phyloP scores from a whole-genome alignment of 495 filamentous ascomycete genomes.

The Glarea lozoyensis region DNA sequence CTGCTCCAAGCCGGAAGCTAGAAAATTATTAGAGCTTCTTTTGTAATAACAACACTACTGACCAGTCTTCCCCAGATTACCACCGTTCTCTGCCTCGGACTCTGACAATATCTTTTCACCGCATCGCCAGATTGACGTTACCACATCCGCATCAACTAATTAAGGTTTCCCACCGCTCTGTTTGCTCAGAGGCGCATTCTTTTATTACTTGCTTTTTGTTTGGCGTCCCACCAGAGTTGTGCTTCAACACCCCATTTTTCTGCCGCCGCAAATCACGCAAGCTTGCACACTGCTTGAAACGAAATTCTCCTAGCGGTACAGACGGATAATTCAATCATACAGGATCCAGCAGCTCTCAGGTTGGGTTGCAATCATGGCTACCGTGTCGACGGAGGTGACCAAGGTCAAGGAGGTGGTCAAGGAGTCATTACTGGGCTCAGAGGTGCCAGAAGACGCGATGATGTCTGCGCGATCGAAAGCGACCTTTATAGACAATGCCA shows the following conservation, averaged over 20 bases:
- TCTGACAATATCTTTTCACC: no score
- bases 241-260: neutral
- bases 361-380: neutral
- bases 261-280: neutral
- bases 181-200: no score
- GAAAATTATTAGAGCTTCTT: slow-evolving; percentile 1
- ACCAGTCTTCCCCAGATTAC: neutral
- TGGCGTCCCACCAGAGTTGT: neutral
- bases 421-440: slow-evolving; percentile 62
- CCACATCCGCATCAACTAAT: no score
- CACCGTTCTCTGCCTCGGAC: neutral
- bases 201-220: slow-evolving; percentile 3
- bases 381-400: slow-evolving; percentile 15
- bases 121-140: no score
- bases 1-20: neutral
- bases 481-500: slow-evolving; percentile 69
- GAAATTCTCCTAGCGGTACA: no score
- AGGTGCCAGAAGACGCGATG: slow-evolving; percentile 36
- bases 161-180: no score
- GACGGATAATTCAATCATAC: no score
- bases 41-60: neutral
- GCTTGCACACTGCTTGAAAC: neutral
- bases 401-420: slow-evolving; percentile 53
- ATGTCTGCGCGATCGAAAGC: slow-evolving; percentile 61
- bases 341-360: no score